These are phyloP conservation scores for Fraxinus quadrangulata DNA, from an alignment of 257 asterid species.

Conservation along the genomic window DNA sequence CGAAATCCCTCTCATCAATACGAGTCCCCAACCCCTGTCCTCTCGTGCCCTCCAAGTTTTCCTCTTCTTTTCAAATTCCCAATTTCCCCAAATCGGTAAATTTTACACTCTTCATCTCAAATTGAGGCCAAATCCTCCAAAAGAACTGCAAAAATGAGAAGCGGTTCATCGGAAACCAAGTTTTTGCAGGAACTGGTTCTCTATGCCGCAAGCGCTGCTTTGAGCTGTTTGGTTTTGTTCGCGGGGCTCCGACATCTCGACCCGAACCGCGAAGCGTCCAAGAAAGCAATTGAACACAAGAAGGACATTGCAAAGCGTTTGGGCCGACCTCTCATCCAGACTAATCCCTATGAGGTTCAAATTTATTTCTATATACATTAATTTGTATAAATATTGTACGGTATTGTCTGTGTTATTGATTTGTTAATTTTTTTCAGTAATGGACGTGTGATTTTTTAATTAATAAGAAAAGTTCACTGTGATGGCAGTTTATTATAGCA, in stretches of 20 bases:
- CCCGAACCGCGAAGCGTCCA: constrained; percentile 80
- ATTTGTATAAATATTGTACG: neutral
- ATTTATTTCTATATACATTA: neutral
- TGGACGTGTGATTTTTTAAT: neutral
- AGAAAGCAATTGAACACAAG: constrained; percentile 43
- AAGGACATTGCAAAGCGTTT: constrained; percentile 44
- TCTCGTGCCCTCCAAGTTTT: neutral
- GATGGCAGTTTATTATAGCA: neutral
- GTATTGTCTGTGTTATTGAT: neutral
- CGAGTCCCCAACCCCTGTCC: neutral
- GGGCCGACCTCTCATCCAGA: constrained; percentile 24
- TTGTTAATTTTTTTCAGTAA: no score
- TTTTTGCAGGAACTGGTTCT: constrained; percentile 62
- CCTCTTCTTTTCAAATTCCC: neutral
- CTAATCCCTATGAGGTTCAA: neutral
- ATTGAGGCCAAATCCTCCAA: neutral
- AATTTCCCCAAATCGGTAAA: neutral
- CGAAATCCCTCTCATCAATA: neutral
- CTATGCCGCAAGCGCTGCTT: constrained; percentile 86
- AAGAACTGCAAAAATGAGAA: constrained; percentile 33
- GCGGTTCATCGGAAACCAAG: constrained; percentile 57
- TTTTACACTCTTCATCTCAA: neutral
- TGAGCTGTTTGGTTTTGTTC: constrained; percentile 74
- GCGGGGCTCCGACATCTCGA: constrained; percentile 70
- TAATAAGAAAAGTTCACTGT: neutral